phyloP scores from a whole-genome alignment of 768 basidiomycete species.

The Amylocystis lapponica region DNA sequence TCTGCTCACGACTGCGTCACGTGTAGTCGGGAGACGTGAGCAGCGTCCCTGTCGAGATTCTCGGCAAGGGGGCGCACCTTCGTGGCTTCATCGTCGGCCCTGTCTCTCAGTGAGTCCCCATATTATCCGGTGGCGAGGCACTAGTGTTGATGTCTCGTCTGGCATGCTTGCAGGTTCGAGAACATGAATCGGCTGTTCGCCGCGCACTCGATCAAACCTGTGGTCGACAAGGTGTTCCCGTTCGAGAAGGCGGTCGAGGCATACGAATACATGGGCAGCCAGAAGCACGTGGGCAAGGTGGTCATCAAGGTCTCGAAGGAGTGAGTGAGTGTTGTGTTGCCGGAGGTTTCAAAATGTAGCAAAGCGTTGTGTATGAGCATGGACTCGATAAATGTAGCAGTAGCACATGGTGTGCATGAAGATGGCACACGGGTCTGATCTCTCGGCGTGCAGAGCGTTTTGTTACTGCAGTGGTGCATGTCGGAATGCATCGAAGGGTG shows the following conservation, averaged over 20 bases:
- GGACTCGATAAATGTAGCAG: no score
- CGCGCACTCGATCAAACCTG: constrained; percentile 40
- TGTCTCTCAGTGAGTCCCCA: constrained; percentile 40
- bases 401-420: no score
- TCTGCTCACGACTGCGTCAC: constrained; percentile 29
- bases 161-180: constrained; percentile 34
- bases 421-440: no score
- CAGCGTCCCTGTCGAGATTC: constrained; percentile 2
- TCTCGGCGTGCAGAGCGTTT: no score
- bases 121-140: background rate
- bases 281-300: constrained; percentile 57
- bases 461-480: no score
- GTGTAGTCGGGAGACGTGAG: constrained; percentile 2
- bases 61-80: constrained; percentile 25
- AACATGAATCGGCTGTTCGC: constrained; percentile 45
- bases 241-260: constrained; percentile 51
- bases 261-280: constrained; percentile 45
- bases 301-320: constrained; percentile 39
- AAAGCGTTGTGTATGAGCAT: no score
- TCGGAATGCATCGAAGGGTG: no score
- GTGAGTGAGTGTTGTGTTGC: no score
- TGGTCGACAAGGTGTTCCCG: constrained; percentile 51
- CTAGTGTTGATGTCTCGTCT: background rate
- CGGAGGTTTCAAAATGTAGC: no score
- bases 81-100: constrained; percentile 51